A percentile compares a stretch with the other conserved stretches of the same genome.
These are phyloP conservation scores for Colletotrichum abscissum DNA, from an alignment of 2,329 filamentous ascomycete genomes.

Conservation along the genomic window DNA sequence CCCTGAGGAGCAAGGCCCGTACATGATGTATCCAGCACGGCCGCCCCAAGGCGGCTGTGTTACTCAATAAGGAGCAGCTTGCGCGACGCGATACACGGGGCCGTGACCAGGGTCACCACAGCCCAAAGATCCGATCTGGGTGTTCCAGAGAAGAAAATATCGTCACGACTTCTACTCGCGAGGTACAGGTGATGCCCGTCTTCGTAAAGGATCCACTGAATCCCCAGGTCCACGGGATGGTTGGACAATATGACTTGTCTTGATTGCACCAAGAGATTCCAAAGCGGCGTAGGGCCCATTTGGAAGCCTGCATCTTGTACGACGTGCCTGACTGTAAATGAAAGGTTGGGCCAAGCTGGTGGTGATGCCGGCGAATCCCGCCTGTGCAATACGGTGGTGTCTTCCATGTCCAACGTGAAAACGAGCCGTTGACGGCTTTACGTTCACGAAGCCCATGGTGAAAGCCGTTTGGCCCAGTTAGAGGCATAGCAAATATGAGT, in stretches of 20 bases:
- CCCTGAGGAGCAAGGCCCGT: slow-evolving; percentile 13
- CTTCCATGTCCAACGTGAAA: background rate
- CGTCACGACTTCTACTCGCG: slow-evolving; percentile 5
- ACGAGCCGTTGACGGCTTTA: background rate
- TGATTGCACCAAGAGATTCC: slow-evolving; percentile 21
- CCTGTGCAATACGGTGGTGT: slow-evolving; percentile 5
- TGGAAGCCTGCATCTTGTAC: slow-evolving; percentile 33
- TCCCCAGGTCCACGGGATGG: slow-evolving; percentile 27
- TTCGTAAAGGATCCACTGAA: slow-evolving; percentile 36
- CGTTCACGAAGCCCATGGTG: background rate
- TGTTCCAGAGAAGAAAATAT: background rate
- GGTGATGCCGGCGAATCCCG: slow-evolving; percentile 18
- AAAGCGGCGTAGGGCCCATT: slow-evolving; percentile 23
- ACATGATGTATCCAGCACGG: slow-evolving; percentile 22
- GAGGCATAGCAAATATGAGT: background rate
- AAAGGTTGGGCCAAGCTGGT: slow-evolving; percentile 9
- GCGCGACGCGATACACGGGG: slow-evolving; percentile 34
- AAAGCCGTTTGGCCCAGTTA: background rate
- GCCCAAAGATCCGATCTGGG: slow-evolving; percentile 29
- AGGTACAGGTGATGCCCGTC: slow-evolving; percentile 9
- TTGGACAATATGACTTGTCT: slow-evolving; percentile 26
- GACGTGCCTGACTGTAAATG: slow-evolving; percentile 11
- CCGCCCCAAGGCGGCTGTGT: slow-evolving; percentile 26
- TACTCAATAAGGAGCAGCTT: slow-evolving; percentile 36
- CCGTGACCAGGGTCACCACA: slow-evolving; percentile 28